Base-by-base conservation (phyloP, 306 rosid species). In the Quercus wislizeni region DNA sequence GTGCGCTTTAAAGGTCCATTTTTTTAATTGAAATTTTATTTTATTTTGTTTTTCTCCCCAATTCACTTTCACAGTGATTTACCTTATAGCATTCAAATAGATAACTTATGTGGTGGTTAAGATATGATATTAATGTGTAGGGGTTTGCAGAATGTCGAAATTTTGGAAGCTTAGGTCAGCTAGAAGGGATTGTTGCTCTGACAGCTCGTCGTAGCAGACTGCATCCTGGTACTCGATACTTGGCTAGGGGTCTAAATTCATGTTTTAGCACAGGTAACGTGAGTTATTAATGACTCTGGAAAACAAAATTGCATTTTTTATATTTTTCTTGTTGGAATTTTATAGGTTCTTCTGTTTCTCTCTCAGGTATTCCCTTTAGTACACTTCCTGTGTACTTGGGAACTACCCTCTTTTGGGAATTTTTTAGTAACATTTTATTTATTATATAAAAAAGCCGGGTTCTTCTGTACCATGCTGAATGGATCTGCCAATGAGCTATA, bases 191-290 rank as follows among this genome's bases (percentile, higher is more conserved):
- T 83, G 97, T 88, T 74, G 94, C 98, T 75, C 89, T 91, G 71
- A 90, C 74, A 77, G 99, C 99, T 86, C 97, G 97, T 59, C 93
- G 99, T 73, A 96, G 99, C 86, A 89, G 96, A 91, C 83, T 96
- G 85, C 99, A 96, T 85, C 99, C 99, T 18, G 99, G 99, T 55
- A 96, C 99, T 78, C 93, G 98, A 55, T 96, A 96, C 84, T 88
- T 96, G 89, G 99, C 99, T 2, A 88, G 99, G 89, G 99, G 99
- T 57, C 55, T 96, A 75, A 96, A 96, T 93, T 91, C 99, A 62
- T 96, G 99, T 88, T 93, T 80, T 77, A 89, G 98, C 88, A 90
- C 99, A 86, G 99, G 99, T 93, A 86, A 75, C 71, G 57, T 76
- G 65, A 57, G 77, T 74, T 73, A 64, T 72, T 74, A 52, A 78